phyloP scores from a whole-genome alignment of 805 yeast genomes.

The Metschnikowia colocasiae region DNA sequence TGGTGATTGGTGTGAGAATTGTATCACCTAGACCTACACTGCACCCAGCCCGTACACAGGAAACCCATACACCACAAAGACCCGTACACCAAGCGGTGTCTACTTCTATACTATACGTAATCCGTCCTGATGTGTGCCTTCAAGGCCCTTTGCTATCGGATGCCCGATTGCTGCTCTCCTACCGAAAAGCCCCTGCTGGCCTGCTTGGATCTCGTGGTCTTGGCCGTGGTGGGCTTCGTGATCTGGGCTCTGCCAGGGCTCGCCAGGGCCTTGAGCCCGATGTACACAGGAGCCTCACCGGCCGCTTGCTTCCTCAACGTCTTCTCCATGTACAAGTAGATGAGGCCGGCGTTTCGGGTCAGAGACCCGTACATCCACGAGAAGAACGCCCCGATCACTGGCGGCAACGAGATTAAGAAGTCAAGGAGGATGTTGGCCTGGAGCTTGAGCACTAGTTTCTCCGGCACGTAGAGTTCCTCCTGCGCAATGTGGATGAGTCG shows the following conservation, averaged over 20 bases:
- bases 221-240: too few species aligned
- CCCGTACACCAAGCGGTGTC: background rate
- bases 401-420: constrained; percentile 70
- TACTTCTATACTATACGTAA: too few species aligned
- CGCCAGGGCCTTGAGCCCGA: constrained; percentile 11
- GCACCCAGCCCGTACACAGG: too few species aligned
- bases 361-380: constrained; percentile 84
- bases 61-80: background rate
- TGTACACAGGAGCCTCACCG: constrained; percentile 13
- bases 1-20: constrained; percentile 9
- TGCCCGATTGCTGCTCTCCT: background rate
- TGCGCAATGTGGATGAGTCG: constrained; percentile 62
- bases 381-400: constrained; percentile 72
- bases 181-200: background rate
- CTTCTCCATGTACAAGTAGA: constrained; percentile 40
- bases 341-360: constrained; percentile 81
- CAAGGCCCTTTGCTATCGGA: background rate
- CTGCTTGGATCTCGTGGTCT: background rate
- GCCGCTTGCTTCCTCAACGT: constrained; percentile 8
- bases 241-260: background rate
- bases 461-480: constrained; percentile 54
- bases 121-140: too few species aligned
- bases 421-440: constrained; percentile 75
- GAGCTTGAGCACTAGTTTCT: constrained; percentile 59
- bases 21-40: too few species aligned